These are phyloP conservation scores for Tricholoma furcatifolium DNA, from an alignment of 768 basidiomycete genomes.

Conservation along the genomic window DNA sequence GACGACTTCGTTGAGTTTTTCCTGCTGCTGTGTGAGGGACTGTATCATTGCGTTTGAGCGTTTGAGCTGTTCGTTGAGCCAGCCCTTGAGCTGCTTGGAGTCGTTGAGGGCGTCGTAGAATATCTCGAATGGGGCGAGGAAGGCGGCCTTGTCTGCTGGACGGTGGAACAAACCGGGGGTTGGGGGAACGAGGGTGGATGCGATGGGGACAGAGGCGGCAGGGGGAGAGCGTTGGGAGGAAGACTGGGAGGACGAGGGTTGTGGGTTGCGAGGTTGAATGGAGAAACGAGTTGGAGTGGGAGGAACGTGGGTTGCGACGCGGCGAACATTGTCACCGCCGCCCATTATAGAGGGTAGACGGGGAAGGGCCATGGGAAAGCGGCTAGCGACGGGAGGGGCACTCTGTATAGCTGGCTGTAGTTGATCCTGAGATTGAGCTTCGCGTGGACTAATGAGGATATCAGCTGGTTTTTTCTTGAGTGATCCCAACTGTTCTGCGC, in stretches of 20 bases:
- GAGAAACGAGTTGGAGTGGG: constrained; percentile 69
- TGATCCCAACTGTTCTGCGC: constrained; percentile 59
- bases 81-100: constrained; percentile 72
- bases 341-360: constrained; percentile 55
- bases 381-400: constrained; percentile 64
- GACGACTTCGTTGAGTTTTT: constrained; percentile 58
- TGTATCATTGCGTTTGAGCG: constrained; percentile 57
- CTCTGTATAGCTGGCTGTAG: constrained; percentile 72
- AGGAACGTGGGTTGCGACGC: constrained; percentile 61
- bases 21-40: constrained; percentile 57
- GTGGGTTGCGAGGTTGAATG: constrained; percentile 36
- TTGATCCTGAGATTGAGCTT: constrained; percentile 50
- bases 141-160: constrained; percentile 68
- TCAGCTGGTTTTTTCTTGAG: constrained; percentile 76
- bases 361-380: constrained; percentile 64
- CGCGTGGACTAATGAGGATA: constrained; percentile 73
- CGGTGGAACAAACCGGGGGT: constrained; percentile 68
- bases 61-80: constrained; percentile 73
- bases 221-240: constrained; percentile 48
- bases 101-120: constrained; percentile 87
- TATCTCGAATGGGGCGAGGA: constrained; percentile 77
- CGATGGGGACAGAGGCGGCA: constrained; percentile 65
- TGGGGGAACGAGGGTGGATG: constrained; percentile 61
- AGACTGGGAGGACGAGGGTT: constrained; percentile 23
- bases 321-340: constrained; percentile 41